phyloP scores from a whole-genome alignment of 1,139 yeast genomes.

The Yamadazyma friedrichii region DNA sequence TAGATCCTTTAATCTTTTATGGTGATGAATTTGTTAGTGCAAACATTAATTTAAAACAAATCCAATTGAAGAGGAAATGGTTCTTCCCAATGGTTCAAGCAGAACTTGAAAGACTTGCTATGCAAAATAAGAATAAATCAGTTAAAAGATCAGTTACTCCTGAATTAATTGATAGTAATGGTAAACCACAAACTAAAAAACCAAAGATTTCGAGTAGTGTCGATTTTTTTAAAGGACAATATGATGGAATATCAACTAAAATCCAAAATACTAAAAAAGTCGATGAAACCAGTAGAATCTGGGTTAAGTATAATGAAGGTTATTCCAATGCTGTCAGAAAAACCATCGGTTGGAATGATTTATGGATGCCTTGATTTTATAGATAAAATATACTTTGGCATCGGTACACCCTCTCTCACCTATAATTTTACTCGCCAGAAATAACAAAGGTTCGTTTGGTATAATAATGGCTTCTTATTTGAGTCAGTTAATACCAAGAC shows the following conservation, averaged over 20 bases:
- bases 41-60: conserved; percentile 19
- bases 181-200: conserved; percentile 22
- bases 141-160: conserved; percentile 23
- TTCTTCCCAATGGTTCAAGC: conserved; percentile 39
- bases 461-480: conserved; percentile 19
- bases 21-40: conserved; percentile 20
- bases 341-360: conserved; percentile 74
- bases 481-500: conserved; percentile 20
- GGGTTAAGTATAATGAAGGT: conserved; percentile 95
- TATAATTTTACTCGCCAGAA: no score
- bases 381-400: neutral
- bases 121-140: conserved; percentile 17
- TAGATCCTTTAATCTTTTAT: conserved; percentile 33
- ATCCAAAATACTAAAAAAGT: conserved; percentile 16
- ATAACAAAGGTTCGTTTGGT: no score
- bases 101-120: conserved; percentile 39
- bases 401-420: neutral
- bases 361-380: conserved; percentile 40
- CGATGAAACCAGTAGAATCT: conserved; percentile 48
- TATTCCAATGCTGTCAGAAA: conserved; percentile 92
- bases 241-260: conserved; percentile 32
- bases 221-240: conserved; percentile 41
- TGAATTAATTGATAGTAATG: conserved; percentile 20
- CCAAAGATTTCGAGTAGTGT: conserved; percentile 26
- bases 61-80: conserved; percentile 31